These are phyloP conservation scores for Athelia sp. DNA, from an alignment of 1,284 basidiomycete genomes.

Conservation along the genomic window DNA sequence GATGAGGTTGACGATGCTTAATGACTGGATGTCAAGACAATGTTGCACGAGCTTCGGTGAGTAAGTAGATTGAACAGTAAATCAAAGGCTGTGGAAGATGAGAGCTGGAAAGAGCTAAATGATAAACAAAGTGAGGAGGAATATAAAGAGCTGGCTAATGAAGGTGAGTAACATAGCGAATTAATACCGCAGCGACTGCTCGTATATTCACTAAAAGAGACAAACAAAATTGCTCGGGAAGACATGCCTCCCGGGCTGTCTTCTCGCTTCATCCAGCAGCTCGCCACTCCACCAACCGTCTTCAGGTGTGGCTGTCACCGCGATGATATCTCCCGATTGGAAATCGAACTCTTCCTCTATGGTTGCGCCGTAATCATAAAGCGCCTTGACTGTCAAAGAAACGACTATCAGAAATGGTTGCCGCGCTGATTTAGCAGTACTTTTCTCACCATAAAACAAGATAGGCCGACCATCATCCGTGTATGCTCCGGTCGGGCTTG, in stretches of 20 bases:
- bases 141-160: no score
- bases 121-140: no score
- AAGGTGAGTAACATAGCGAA: no score
- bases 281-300: constrained; percentile 94
- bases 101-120: no score
- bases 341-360: constrained; percentile 90
- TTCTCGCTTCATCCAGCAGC: constrained; percentile 79
- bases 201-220: constrained; percentile 40
- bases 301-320: constrained; percentile 86
- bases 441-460: constrained; percentile 70
- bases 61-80: no score
- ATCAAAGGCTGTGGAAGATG: no score
- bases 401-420: not conserved
- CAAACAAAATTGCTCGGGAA: constrained; percentile 93
- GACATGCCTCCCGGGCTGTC: constrained; percentile 74
- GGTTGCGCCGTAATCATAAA: constrained; percentile 88
- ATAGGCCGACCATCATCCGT: constrained; percentile 78
- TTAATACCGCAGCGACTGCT: no score
- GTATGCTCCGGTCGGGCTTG: constrained; percentile 55
- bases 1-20: no score
- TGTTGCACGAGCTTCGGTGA: no score
- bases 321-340: constrained; percentile 88
- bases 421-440: constrained; percentile 5
- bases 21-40: no score
- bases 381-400: constrained; percentile 69